Evolutionary conservation across 163 green algal genomes (phyloP).

Genomic region (Trebouxia gelatinosa): DNA sequence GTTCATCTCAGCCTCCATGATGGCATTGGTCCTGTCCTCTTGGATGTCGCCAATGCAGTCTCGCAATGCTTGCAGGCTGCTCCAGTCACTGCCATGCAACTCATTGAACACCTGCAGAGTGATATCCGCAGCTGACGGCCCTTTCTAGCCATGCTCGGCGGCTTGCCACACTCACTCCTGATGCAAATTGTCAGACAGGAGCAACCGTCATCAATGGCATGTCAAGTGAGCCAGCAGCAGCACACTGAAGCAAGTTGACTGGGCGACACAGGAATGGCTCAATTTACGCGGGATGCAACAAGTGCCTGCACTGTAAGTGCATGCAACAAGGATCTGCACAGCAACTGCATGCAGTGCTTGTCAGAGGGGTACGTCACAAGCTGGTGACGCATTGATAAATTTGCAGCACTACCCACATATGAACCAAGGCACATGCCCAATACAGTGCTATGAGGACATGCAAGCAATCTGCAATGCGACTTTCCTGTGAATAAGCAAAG

Average conservation of each 20-base stretch:
- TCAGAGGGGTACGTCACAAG: no score
- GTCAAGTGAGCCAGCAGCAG: background rate
- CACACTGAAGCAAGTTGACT: background rate
- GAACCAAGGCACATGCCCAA: background rate
- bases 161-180: no score
- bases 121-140: background rate
- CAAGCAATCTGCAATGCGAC: background rate
- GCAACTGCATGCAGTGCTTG: no score
- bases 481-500: background rate
- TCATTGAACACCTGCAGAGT: constrained; percentile 45
- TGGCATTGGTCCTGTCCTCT: constrained; percentile 44
- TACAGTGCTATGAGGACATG: background rate
- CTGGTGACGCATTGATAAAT: no score
- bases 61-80: constrained; percentile 29
- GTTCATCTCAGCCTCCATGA: constrained; percentile 76
- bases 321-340: no score
- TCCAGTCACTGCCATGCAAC: constrained; percentile 40
- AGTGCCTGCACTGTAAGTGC: background rate
- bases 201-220: background rate
- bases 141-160: no score
- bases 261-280: background rate
- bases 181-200: no score
- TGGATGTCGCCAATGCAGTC: constrained; percentile 58
- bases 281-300: no score
- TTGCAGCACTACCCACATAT: background rate